Evolutionary conservation across 805 yeast genomes (phyloP).

Genomic region (Ogataea neopini): DNA sequence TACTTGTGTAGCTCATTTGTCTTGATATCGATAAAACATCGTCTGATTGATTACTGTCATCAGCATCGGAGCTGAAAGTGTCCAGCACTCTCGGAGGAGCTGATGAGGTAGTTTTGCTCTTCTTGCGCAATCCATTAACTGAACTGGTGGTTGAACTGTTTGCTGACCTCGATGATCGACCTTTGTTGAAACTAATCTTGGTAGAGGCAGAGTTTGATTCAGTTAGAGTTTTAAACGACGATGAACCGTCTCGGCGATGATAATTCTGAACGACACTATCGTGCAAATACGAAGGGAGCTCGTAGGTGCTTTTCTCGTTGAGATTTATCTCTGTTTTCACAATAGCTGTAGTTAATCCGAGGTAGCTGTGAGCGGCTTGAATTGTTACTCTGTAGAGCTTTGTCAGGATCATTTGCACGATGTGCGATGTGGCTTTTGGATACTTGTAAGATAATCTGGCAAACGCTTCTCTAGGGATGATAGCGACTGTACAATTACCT

Average conservation of each 20-base stretch:
- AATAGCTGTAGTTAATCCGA: constrained; percentile 82
- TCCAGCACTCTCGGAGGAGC: constrained; percentile 14
- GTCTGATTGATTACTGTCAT: constrained; percentile 26
- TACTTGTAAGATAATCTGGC: constrained; percentile 66
- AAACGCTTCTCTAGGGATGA: constrained; percentile 86
- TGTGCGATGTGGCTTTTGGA: constrained; percentile 90
- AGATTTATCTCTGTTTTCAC: constrained; percentile 70
- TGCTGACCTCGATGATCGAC: not conserved
- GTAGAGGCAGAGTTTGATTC: constrained; percentile 8
- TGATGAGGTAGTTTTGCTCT: not conserved
- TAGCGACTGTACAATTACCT: constrained; percentile 79
- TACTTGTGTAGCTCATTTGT: constrained; percentile 1
- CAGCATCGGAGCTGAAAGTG: constrained; percentile 25
- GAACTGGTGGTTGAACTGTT: constrained; percentile 6
- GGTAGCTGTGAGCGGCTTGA: constrained; percentile 83
- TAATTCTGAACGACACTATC: constrained; percentile 38
- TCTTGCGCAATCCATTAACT: constrained; percentile 1
- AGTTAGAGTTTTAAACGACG: constrained; percentile 11
- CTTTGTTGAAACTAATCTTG: constrained; percentile 1
- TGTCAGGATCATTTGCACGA: constrained; percentile 88
- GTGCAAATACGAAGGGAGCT: constrained; percentile 64
- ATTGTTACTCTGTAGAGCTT: constrained; percentile 88
- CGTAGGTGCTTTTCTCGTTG: constrained; percentile 49
- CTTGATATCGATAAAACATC: constrained; percentile 7
- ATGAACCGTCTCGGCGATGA: constrained; percentile 4